Evolutionary conservation across 164 flowering plant genomes (phyloP).

Genomic region (Liriodendron chinense): DNA sequence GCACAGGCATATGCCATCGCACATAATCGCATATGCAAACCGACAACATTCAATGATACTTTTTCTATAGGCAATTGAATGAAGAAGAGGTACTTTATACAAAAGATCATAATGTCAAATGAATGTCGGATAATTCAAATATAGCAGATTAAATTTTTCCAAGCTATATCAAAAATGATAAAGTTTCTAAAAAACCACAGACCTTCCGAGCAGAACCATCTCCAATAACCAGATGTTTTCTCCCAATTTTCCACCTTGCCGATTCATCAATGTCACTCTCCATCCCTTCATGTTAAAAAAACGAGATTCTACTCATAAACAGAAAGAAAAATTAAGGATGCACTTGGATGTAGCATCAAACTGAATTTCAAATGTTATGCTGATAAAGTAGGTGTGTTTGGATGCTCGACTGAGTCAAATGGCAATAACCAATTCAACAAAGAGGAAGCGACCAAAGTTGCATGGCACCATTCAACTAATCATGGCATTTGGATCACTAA

Average conservation of each 20-base stretch:
- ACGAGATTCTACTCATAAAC: not conserved
- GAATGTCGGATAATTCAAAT: not conserved
- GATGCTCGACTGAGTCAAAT: not conserved
- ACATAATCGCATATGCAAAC: too few species aligned
- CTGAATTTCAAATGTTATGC: too few species aligned
- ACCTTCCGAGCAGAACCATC: conserved; percentile 7
- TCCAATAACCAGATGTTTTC: not conserved
- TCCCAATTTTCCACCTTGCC: not conserved
- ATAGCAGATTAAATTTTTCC: not conserved
- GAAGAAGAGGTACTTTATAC: not conserved
- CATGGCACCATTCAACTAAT: too few species aligned
- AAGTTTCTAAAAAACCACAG: not conserved
- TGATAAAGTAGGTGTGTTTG: not conserved
- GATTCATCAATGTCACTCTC: conserved; percentile 11
- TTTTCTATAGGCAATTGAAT: too few species aligned
- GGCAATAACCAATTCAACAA: not conserved
- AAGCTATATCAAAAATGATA: not conserved
- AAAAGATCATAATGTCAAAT: not conserved
- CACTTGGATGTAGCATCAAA: not conserved
- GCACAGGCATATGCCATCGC: too few species aligned
- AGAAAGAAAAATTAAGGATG: not conserved
- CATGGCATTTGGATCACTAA: too few species aligned
- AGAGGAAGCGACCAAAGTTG: not conserved
- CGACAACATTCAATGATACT: not conserved
- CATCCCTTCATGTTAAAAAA: not conserved